phyloP scores from a whole-genome alignment of 2,329 filamentous ascomycete species.

The Cytospora piceae region DNA sequence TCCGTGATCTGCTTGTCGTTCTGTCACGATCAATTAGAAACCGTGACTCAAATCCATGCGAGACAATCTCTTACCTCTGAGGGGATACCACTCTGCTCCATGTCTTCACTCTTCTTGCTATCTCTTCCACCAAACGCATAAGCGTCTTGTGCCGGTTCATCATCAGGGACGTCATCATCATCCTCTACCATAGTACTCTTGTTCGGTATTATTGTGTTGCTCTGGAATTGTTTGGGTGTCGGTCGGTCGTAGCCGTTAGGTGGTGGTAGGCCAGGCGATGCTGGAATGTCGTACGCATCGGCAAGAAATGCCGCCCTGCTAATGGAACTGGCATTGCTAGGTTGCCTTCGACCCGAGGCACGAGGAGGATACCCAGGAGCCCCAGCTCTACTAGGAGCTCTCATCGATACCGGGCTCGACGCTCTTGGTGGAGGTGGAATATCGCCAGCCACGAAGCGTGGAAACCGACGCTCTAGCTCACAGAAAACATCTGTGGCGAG shows the following conservation, averaged over 20 bases:
- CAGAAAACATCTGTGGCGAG: constrained; percentile 95
- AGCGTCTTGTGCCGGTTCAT: constrained; percentile 63
- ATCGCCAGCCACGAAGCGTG: constrained; percentile 73
- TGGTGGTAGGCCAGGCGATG: constrained; percentile 60
- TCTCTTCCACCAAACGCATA: constrained; percentile 45
- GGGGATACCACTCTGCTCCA: constrained; percentile 39
- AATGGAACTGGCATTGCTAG: constrained; percentile 67
- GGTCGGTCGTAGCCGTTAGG: constrained; percentile 74
- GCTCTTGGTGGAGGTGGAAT: constrained; percentile 57
- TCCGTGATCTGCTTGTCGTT: constrained; percentile 73
- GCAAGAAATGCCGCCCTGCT: constrained; percentile 42
- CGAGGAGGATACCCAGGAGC: constrained; percentile 61
- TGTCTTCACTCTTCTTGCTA: background rate
- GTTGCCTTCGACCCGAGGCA: constrained; percentile 57
- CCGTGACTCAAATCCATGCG: background rate
- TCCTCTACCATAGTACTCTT: constrained; percentile 98
- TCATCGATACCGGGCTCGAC: constrained; percentile 69
- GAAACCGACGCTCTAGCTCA: constrained; percentile 89
- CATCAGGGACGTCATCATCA: constrained; percentile 72
- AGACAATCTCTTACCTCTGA: constrained; percentile 43
- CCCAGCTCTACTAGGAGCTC: constrained; percentile 63
- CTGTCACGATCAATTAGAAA: constrained; percentile 39
- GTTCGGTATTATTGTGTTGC: constrained; percentile 95
- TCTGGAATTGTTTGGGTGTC: constrained; percentile 86
- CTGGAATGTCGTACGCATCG: constrained; percentile 58